These are phyloP conservation scores for Coprinopsis strossmayeri DNA, from an alignment of 768 basidiomycete species.

Conservation along the genomic window DNA sequence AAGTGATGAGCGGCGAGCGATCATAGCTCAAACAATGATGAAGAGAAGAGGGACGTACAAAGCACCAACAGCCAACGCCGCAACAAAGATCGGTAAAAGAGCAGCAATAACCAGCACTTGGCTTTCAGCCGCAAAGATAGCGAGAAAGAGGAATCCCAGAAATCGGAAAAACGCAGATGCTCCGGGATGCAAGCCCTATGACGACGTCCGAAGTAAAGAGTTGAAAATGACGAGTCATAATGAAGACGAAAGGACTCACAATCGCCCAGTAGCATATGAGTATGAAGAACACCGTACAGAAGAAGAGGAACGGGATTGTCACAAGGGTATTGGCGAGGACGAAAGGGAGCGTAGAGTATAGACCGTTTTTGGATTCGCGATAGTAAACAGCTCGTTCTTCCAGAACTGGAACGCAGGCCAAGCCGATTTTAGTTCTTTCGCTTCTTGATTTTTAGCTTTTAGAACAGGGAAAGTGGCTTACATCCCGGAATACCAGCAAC, in stretches of 20 bases:
- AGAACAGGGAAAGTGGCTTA: conserved; percentile 13
- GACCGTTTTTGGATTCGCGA: conserved; percentile 50
- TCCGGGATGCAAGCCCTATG: conserved; percentile 43
- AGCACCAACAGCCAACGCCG: conserved; percentile 46
- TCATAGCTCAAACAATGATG: too few relatives aligned
- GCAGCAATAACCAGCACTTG: conserved; percentile 46
- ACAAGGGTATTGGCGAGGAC: conserved; percentile 48
- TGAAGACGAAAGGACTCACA: conserved; percentile 21
- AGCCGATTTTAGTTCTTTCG: too few relatives aligned
- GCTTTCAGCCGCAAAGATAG: conserved; percentile 45
- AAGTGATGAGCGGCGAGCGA: too few relatives aligned
- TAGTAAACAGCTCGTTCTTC: conserved; percentile 54
- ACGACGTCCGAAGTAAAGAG: not conserved
- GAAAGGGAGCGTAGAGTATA: conserved; percentile 49
- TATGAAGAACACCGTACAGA: conserved; percentile 40
- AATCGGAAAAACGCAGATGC: conserved; percentile 47
- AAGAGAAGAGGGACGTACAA: conserved; percentile 25
- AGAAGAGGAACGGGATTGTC: conserved; percentile 47
- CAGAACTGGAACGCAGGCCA: conserved; percentile 26
- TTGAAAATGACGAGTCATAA: not conserved
- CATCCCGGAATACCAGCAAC: conserved; percentile 56
- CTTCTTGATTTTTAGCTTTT: not conserved
- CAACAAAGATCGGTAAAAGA: conserved; percentile 51
- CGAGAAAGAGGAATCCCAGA: conserved; percentile 46
- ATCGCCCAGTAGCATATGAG: conserved; percentile 48